Percentiles rank a stretch among this genome's conserved stretches.
Evolutionary conservation across 768 basidiomycete species (phyloP).

Genomic region (Crepidotus variabilis): DNA sequence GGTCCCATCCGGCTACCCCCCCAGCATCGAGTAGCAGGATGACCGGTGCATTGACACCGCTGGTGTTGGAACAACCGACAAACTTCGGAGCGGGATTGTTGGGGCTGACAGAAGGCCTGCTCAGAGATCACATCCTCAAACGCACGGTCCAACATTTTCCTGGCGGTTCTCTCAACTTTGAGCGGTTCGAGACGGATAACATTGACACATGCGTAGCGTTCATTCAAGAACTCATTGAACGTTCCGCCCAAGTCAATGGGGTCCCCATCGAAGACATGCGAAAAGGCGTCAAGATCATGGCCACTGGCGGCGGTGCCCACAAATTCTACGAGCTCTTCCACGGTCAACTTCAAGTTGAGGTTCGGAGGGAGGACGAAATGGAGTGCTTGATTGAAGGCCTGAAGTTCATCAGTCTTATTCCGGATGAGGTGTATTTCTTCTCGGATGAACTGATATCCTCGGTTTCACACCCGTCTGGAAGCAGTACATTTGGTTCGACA

Average conservation of each 20-base stretch:
- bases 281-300: slow-evolving; percentile 91
- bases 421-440: slow-evolving; percentile 97
- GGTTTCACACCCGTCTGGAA: slow-evolving; percentile 30
- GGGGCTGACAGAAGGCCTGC: slow-evolving; percentile 37
- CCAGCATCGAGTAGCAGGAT: slow-evolving; percentile 35
- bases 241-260: slow-evolving; percentile 80
- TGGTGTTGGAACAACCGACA: slow-evolving; percentile 57
- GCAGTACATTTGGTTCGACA: slow-evolving; percentile 9
- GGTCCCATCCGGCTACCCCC: slow-evolving; percentile 26
- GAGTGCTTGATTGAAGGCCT: slow-evolving; percentile 95
- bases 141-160: slow-evolving; percentile 82
- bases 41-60: slow-evolving; percentile 80
- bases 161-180: slow-evolving; percentile 96
- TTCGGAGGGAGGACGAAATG: slow-evolving; percentile 95
- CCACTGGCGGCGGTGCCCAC: slow-evolving; percentile 97
- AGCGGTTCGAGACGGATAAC: slow-evolving; percentile 91
- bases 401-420: slow-evolving; percentile 93
- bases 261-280: slow-evolving; percentile 92
- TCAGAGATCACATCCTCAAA: slow-evolving; percentile 65
- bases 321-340: slow-evolving; percentile 85
- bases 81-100: slow-evolving; percentile 29
- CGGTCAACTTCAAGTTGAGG: slow-evolving; percentile 75
- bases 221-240: slow-evolving; percentile 81
- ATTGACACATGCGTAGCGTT: slow-evolving; percentile 83
- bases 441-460: slow-evolving; percentile 93